Percentiles rank a stretch among this genome's conserved stretches.
Evolutionary conservation across 2,329 filamentous ascomycete species (phyloP).

Genomic region (Diaporthe destruens): DNA sequence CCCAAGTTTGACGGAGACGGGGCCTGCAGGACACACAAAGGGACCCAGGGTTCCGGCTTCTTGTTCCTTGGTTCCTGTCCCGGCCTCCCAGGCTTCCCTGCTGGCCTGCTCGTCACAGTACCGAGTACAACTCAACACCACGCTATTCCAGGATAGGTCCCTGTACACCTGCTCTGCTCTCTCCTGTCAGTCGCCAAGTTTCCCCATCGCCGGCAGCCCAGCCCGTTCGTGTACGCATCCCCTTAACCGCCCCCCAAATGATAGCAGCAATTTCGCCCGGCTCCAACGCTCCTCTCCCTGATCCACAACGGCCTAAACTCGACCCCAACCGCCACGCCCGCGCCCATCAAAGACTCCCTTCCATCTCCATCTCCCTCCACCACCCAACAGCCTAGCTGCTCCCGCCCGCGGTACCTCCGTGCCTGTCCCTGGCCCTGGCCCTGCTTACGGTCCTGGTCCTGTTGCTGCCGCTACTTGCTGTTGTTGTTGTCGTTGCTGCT

Average conservation of each 20-base stretch:
- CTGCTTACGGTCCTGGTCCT: constrained; percentile 47
- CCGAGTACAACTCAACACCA: constrained; percentile 16
- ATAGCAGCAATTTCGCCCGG: constrained; percentile 51
- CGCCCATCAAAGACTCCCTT: constrained; percentile 39
- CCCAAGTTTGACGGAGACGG: neutral
- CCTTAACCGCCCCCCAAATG: constrained; percentile 47
- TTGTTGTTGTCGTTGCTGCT: neutral
- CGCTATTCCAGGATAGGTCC: constrained; percentile 30
- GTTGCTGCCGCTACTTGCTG: constrained; percentile 24
- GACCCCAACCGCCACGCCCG: constrained; percentile 43
- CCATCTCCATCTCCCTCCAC: constrained; percentile 35
- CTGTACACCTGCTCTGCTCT: constrained; percentile 1
- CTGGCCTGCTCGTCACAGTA: constrained; percentile 7
- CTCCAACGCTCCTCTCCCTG: constrained; percentile 50
- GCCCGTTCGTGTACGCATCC: constrained; percentile 28
- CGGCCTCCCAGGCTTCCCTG: constrained; percentile 11
- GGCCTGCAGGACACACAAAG: constrained; percentile 1
- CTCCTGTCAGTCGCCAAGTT: constrained; percentile 31
- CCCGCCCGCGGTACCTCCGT: constrained; percentile 46
- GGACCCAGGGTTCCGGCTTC: neutral
- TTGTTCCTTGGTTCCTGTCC: neutral
- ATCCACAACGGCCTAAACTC: constrained; percentile 48
- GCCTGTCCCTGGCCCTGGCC: constrained; percentile 43
- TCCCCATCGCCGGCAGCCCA: constrained; percentile 26
- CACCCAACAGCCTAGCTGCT: constrained; percentile 36